phyloP scores from a whole-genome alignment of 139 green algal species.

The Penium margaritaceum region DNA sequence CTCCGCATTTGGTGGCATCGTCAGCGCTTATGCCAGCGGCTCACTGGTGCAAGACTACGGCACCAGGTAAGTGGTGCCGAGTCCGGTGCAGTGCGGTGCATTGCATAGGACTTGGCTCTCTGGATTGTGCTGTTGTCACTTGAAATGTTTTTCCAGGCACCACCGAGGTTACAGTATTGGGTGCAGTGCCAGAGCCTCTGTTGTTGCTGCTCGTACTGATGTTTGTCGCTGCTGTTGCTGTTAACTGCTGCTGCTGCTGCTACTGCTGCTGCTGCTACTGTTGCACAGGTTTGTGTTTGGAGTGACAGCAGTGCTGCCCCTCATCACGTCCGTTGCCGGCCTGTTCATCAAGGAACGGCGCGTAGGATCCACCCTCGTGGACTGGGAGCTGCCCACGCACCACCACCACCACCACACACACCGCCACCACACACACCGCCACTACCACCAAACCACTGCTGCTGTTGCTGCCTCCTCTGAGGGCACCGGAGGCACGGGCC shows the following conservation, averaged over 20 bases:
- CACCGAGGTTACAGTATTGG: too few relatives aligned
- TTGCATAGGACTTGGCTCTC: too few relatives aligned
- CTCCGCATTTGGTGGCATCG: conserved; percentile 69
- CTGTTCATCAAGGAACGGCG: background rate
- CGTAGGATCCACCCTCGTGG: background rate
- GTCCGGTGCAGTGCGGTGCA: too few relatives aligned
- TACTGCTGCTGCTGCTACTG: too few relatives aligned
- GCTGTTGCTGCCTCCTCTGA: too few relatives aligned
- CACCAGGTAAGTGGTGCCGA: conserved; percentile 3
- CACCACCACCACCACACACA: background rate
- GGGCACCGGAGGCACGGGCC: too few relatives aligned
- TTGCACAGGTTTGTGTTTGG: conserved; percentile 64
- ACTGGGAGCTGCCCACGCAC: background rate
- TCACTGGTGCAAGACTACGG: conserved; percentile 64
- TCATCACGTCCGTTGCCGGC: conserved; percentile 53
- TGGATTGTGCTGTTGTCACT: too few relatives aligned
- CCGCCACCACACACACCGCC: background rate
- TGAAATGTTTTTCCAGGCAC: too few relatives aligned
- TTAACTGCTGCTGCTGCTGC: too few relatives aligned
- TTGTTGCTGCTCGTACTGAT: too few relatives aligned
- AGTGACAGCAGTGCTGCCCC: conserved; percentile 62
- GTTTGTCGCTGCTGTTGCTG: too few relatives aligned
- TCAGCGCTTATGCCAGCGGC: conserved; percentile 80
- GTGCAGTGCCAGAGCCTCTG: too few relatives aligned
- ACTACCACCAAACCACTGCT: background rate